These are phyloP conservation scores for Ophiostoma populinum DNA, from an alignment of 2,329 filamentous ascomycete species.

Conservation along the genomic window DNA sequence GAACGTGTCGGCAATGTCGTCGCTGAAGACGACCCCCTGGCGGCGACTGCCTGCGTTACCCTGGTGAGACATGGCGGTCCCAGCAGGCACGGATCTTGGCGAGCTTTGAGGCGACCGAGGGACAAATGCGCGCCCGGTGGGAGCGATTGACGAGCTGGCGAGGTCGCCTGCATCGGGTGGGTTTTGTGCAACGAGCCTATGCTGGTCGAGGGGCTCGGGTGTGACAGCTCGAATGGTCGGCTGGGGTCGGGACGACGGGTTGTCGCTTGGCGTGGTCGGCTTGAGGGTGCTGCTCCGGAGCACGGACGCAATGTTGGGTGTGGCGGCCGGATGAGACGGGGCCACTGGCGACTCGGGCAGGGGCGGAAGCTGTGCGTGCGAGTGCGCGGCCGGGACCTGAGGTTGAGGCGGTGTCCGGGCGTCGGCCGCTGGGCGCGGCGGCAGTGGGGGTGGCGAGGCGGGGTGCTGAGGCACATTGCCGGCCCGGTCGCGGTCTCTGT, in stretches of 20 bases:
- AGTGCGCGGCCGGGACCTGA: neutral
- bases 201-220: constrained; percentile 34
- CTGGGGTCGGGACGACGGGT: constrained; percentile 13
- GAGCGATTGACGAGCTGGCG: constrained; percentile 1
- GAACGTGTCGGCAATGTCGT: constrained; percentile 32
- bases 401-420: neutral
- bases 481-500: constrained; percentile 8
- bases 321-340: constrained; percentile 12
- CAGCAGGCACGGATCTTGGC: constrained; percentile 28
- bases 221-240: constrained; percentile 47
- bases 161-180: constrained; percentile 11
- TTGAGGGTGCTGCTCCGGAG: constrained; percentile 13
- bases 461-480: neutral
- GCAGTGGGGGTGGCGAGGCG: constrained; percentile 2
- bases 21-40: constrained; percentile 44
- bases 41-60: constrained; percentile 20
- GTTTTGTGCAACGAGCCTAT: constrained; percentile 12
- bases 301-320: constrained; percentile 7
- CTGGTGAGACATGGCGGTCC: constrained; percentile 19
- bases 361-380: constrained; percentile 10
- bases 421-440: constrained; percentile 9
- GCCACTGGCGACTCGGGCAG: constrained; percentile 14
- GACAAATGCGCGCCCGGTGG: constrained; percentile 17
- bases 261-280: neutral
- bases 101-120: constrained; percentile 27